Conservation (phyloP, 768 basidiomycete species). For the Boletus rubescentipes region DNA sequence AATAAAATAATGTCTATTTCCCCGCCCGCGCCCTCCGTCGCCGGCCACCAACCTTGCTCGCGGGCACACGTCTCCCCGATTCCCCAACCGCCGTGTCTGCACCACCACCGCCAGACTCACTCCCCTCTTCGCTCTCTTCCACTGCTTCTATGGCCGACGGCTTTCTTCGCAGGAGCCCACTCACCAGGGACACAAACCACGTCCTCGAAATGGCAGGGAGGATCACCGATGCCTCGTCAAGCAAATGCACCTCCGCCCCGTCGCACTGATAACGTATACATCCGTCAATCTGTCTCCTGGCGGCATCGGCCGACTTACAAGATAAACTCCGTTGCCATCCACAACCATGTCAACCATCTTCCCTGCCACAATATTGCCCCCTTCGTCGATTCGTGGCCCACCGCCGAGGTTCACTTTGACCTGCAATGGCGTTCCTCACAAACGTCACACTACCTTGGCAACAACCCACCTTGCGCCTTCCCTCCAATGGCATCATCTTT, state of each 20-base stretch:
- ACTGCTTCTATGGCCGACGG: constrained; percentile 22
- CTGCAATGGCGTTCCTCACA: constrained; percentile 35
- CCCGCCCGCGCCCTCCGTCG: constrained; percentile 52
- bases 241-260: constrained; percentile 50
- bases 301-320: constrained; percentile 49
- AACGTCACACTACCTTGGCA: neutral
- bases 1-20: constrained; percentile 13
- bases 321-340: constrained; percentile 69
- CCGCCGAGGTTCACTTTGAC: constrained; percentile 72
- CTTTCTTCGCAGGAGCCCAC: constrained; percentile 19
- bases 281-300: constrained; percentile 11
- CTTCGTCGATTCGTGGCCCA: constrained; percentile 48
- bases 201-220: constrained; percentile 61
- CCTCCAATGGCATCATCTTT: constrained; percentile 61
- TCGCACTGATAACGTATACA: constrained; percentile 49
- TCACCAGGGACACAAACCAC: constrained; percentile 61
- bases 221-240: constrained; percentile 58
- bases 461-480: constrained; percentile 62
- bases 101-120: constrained; percentile 47
- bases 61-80: constrained; percentile 35
- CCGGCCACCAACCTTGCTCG: constrained; percentile 59
- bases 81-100: constrained; percentile 29
- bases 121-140: constrained; percentile 41
- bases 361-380: constrained; percentile 48
- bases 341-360: constrained; percentile 80